These are phyloP conservation scores for Calonectria crousiana DNA, from an alignment of 2,329 filamentous ascomycete species.

Conservation along the genomic window DNA sequence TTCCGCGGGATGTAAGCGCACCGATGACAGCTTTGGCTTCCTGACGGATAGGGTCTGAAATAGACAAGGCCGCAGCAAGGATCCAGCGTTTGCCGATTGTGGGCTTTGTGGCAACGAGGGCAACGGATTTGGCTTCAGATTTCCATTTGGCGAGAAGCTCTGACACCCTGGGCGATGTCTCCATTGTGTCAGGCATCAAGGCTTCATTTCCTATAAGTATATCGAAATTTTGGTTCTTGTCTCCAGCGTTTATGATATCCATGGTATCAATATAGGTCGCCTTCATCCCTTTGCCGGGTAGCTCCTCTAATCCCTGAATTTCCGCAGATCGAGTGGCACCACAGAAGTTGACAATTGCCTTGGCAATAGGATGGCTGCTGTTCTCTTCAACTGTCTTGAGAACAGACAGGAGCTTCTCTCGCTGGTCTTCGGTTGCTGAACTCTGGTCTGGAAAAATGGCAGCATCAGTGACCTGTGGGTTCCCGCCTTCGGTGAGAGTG, in stretches of 20 bases:
- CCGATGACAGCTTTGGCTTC: slow-evolving; percentile 76
- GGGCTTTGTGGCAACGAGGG: slow-evolving; percentile 64
- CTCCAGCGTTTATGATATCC: not conserved
- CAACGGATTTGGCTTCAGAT: slow-evolving; percentile 72
- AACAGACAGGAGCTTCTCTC: slow-evolving; percentile 60
- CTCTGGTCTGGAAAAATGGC: slow-evolving; percentile 52
- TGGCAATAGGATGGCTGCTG: slow-evolving; percentile 81
- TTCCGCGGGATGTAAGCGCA: slow-evolving; percentile 73
- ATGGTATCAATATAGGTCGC: slow-evolving; percentile 60
- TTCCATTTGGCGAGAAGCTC: slow-evolving; percentile 68
- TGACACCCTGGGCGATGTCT: slow-evolving; percentile 51
- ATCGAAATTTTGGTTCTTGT: slow-evolving; percentile 49
- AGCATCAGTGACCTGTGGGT: slow-evolving; percentile 75
- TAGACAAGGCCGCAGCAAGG: slow-evolving; percentile 77
- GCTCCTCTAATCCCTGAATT: slow-evolving; percentile 68
- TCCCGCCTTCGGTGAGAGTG: slow-evolving; percentile 80
- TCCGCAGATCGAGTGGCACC: slow-evolving; percentile 48
- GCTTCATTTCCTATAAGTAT: slow-evolving; percentile 80
- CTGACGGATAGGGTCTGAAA: slow-evolving; percentile 83
- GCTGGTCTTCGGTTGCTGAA: slow-evolving; percentile 36
- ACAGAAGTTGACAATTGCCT: slow-evolving; percentile 76
- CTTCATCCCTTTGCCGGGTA: slow-evolving; percentile 78
- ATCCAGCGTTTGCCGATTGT: slow-evolving; percentile 51
- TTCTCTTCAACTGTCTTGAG: slow-evolving; percentile 75
- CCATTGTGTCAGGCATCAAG: slow-evolving; percentile 68